Percentiles rank a stretch among this genome's conserved stretches.
Evolutionary conservation across 1,284 basidiomycete genomes (phyloP).

Genomic region (Entoloma clypeatum): DNA sequence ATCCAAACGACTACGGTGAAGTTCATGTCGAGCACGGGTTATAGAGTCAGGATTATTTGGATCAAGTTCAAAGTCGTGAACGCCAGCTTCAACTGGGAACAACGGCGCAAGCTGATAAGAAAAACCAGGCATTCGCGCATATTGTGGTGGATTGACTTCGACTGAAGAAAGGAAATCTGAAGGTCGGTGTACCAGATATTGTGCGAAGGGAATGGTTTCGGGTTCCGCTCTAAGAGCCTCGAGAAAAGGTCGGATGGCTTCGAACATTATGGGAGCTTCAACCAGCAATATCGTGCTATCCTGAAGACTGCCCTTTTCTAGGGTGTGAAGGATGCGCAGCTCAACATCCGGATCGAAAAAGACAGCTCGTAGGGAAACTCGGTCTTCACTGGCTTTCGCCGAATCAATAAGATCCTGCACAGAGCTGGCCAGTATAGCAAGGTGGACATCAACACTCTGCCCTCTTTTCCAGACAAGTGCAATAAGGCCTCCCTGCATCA

Average conservation of each 20-base stretch:
- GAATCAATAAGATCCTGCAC: slow-evolving; percentile 38
- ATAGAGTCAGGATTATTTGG: slow-evolving; percentile 37
- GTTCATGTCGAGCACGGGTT: slow-evolving; percentile 34
- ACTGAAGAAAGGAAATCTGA: slow-evolving; percentile 27
- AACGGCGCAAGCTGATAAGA: slow-evolving; percentile 43
- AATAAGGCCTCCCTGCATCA: slow-evolving; percentile 54
- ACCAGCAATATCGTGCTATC: slow-evolving; percentile 36
- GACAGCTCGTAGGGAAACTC: slow-evolving; percentile 39
- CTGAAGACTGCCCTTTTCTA: slow-evolving; percentile 22
- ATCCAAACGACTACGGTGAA: slow-evolving; percentile 55
- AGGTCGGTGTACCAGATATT: slow-evolving; percentile 45
- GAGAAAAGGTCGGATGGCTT: slow-evolving; percentile 59
- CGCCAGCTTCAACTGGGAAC: slow-evolving; percentile 30
- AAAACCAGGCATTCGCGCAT: slow-evolving; percentile 46
- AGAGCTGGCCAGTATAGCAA: slow-evolving; percentile 45
- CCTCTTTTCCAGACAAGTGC: slow-evolving; percentile 45
- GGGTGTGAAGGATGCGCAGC: slow-evolving; percentile 39
- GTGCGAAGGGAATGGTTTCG: slow-evolving; percentile 47
- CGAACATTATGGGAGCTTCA: slow-evolving; percentile 60
- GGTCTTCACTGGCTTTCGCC: slow-evolving; percentile 26
- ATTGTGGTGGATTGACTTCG: slow-evolving; percentile 45
- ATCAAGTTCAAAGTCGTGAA: slow-evolving; percentile 31
- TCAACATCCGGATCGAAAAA: slow-evolving; percentile 53
- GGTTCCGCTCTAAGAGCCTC: slow-evolving; percentile 50
- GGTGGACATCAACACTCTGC: slow-evolving; percentile 34